Evolutionary conservation across 345 rosid species (phyloP).

Genomic region (Linum tenue): DNA sequence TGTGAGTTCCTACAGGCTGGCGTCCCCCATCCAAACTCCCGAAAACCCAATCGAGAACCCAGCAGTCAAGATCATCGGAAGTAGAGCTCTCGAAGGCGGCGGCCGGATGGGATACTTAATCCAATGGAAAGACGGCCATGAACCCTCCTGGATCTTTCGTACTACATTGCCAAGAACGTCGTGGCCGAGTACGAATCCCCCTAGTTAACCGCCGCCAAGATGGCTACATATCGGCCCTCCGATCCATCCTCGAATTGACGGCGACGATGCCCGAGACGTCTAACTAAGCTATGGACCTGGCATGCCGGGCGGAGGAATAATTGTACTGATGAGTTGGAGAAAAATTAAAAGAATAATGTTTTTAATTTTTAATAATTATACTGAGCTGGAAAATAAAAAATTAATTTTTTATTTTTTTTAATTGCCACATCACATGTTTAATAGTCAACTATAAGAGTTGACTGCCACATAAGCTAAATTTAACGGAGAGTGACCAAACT

Average conservation of each 20-base stretch:
- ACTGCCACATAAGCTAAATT: too few species aligned
- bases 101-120: slow-evolving; percentile 70
- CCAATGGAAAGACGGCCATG: slow-evolving; percentile 85
- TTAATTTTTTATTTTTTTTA: too few species aligned
- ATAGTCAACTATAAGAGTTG: too few species aligned
- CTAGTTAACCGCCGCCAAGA: slow-evolving; percentile 91
- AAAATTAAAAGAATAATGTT: too few species aligned
- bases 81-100: slow-evolving; percentile 38
- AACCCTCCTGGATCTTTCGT: slow-evolving; percentile 77
- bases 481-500: too few species aligned
- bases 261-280: slow-evolving; percentile 60
- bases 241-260: slow-evolving; percentile 34
- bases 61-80: slow-evolving; percentile 70
- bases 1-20: too few species aligned
- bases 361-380: too few species aligned
- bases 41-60: too few species aligned
- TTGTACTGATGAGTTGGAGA: too few species aligned
- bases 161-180: slow-evolving; percentile 68
- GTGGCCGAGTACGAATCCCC: slow-evolving; percentile 84
- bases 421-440: too few species aligned
- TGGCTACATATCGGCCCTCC: slow-evolving; percentile 53
- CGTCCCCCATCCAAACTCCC: too few species aligned
- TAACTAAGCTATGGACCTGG: slow-evolving; percentile 63
- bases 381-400: too few species aligned
- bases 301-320: slow-evolving; percentile 83